Conservation (phyloP, 176 grass and related monocot genomes). For the Lolium perenne region DNA sequence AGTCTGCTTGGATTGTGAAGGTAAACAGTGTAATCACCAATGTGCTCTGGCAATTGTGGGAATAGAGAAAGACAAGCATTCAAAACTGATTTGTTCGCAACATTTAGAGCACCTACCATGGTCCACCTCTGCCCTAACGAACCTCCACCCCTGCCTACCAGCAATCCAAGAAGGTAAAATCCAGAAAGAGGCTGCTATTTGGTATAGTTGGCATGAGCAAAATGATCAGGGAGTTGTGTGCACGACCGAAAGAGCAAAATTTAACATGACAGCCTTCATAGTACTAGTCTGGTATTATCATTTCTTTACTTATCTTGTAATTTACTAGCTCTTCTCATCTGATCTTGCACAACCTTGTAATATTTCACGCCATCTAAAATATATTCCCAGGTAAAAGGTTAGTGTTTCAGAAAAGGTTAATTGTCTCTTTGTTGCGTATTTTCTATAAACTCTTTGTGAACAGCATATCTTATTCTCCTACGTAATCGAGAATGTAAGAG, state of each 20-base stretch:
- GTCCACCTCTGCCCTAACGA: no score
- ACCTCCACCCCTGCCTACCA: no score
- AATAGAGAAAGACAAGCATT: not conserved
- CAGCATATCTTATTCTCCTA: not conserved
- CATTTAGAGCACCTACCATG: not conserved
- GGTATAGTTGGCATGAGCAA: conserved; percentile 7
- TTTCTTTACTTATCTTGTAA: conserved; percentile 12
- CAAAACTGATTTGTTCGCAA: not conserved
- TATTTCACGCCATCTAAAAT: not conserved
- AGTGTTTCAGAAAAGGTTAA: conserved; percentile 3
- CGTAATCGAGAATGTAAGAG: not conserved
- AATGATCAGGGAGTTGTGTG: not conserved
- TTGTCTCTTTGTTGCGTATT: conserved; percentile 3
- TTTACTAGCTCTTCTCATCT: not conserved
- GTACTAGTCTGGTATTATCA: not conserved
- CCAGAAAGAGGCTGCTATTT: not conserved
- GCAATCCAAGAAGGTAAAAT: not conserved
- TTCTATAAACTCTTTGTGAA: not conserved
- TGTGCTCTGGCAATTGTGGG: not conserved
- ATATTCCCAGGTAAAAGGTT: conserved; percentile 7
- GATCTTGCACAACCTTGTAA: not conserved
- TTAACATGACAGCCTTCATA: conserved; percentile 3
- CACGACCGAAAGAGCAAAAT: not conserved
- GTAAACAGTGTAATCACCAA: not conserved
- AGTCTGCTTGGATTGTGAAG: conserved; percentile 5